These are phyloP conservation scores for Pyrenophora tritici-repentis DNA, from an alignment of 2,329 filamentous ascomycete genomes.

Conservation along the genomic window DNA sequence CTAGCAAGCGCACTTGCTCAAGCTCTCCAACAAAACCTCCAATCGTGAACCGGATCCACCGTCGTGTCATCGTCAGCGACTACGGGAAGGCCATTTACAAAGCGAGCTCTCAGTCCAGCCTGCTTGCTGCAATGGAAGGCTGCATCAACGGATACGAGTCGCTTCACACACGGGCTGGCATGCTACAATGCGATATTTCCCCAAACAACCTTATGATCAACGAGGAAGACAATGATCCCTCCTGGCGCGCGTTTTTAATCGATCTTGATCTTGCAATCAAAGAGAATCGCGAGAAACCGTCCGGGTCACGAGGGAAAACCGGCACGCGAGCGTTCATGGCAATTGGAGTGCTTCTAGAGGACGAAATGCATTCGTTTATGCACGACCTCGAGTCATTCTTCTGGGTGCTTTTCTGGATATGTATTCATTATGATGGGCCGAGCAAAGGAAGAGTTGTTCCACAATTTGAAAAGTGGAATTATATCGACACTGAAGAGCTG, in stretches of 20 bases:
- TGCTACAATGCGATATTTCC: slow-evolving; percentile 54
- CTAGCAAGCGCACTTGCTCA: slow-evolving; percentile 9
- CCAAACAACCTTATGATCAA: slow-evolving; percentile 56
- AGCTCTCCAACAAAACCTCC: slow-evolving; percentile 15
- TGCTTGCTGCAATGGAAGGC: slow-evolving; percentile 46
- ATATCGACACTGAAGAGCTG: neutral
- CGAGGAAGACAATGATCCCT: slow-evolving; percentile 49
- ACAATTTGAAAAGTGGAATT: slow-evolving; percentile 50
- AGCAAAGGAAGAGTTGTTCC: slow-evolving; percentile 10
- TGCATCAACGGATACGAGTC: slow-evolving; percentile 49
- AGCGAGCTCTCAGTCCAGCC: slow-evolving; percentile 43
- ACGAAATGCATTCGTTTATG: slow-evolving; percentile 54
- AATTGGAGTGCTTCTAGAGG: slow-evolving; percentile 48
- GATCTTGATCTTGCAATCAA: slow-evolving; percentile 49
- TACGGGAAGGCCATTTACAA: slow-evolving; percentile 51
- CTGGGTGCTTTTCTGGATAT: slow-evolving; percentile 56
- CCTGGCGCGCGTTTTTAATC: slow-evolving; percentile 50
- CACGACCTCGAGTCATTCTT: slow-evolving; percentile 58
- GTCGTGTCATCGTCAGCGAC: slow-evolving; percentile 49
- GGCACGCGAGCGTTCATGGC: slow-evolving; percentile 56
- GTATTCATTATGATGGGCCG: slow-evolving; percentile 51
- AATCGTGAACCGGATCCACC: slow-evolving; percentile 47
- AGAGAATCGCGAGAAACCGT: slow-evolving; percentile 39
- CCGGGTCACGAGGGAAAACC: slow-evolving; percentile 50
- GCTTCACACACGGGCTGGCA: slow-evolving; percentile 22